Conservation (phyloP, 1,139 yeast species). For the Suzukiozyma palmioleophila region DNA sequence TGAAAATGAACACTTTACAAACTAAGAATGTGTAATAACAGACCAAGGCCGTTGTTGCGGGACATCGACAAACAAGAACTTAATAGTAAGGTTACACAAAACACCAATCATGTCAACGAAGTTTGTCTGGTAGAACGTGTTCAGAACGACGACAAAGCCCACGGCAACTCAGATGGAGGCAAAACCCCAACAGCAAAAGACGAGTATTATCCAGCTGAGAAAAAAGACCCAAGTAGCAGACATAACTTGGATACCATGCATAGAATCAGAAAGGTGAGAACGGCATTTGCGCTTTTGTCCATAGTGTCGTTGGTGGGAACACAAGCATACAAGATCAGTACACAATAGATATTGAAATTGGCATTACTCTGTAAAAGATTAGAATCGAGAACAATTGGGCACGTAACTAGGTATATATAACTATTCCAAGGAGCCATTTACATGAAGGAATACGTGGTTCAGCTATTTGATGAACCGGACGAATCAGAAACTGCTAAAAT, state of each 20-base stretch:
- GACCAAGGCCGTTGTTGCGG: background rate
- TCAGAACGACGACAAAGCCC: too few species aligned
- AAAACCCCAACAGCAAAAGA: background rate
- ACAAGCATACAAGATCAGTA: background rate
- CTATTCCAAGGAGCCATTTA: too few species aligned
- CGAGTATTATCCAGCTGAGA: background rate
- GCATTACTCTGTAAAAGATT: too few species aligned
- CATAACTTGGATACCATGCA: background rate
- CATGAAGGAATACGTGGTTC: too few species aligned
- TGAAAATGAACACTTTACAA: too few species aligned
- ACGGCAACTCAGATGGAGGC: background rate
- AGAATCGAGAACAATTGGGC: too few species aligned
- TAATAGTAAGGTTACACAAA: background rate
- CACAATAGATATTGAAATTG: background rate
- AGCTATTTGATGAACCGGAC: too few species aligned
- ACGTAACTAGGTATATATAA: too few species aligned
- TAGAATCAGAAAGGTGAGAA: background rate
- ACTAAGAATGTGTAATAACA: constrained; percentile 1
- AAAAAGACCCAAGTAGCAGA: background rate
- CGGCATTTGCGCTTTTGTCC: background rate
- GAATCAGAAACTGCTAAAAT: too few species aligned
- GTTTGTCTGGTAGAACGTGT: too few species aligned
- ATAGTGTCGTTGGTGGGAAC: background rate
- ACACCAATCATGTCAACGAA: background rate
- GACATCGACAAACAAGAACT: background rate